Conservation (phyloP, 768 basidiomycete species). For the Gloeophyllum trabeum region DNA sequence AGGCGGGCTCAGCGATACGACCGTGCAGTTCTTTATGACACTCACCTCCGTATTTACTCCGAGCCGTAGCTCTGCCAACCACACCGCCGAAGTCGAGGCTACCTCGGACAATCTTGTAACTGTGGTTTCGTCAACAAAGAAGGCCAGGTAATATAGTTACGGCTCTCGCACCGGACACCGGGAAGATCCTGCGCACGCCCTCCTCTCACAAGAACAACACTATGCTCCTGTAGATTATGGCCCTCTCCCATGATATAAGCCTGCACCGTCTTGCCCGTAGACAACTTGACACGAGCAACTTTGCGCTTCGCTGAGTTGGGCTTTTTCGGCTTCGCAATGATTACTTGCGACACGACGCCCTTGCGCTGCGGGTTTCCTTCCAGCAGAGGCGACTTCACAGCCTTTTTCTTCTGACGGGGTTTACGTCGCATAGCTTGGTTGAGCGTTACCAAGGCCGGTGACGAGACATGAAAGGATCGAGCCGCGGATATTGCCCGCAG, state of each 20-base stretch:
- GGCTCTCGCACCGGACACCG: slow-evolving; percentile 70
- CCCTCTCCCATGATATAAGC: slow-evolving; percentile 97
- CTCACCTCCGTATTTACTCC: slow-evolving; percentile 90
- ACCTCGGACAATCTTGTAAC: slow-evolving; percentile 93
- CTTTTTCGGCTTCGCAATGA: slow-evolving; percentile 86
- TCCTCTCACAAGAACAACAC: slow-evolving; percentile 89
- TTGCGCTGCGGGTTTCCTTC: slow-evolving; percentile 76
- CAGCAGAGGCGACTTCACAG: slow-evolving; percentile 72
- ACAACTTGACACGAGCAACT: slow-evolving; percentile 87
- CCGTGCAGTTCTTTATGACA: not conserved
- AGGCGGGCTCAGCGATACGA: not conserved
- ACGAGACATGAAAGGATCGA: slow-evolving; percentile 54
- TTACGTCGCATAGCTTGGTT: slow-evolving; percentile 85
- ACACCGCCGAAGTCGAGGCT: slow-evolving; percentile 88
- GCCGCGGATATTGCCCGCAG: slow-evolving; percentile 5
- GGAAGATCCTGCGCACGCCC: slow-evolving; percentile 97
- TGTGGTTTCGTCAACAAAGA: slow-evolving; percentile 26
- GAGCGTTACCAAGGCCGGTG: slow-evolving; percentile 53
- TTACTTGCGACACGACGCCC: slow-evolving; percentile 78
- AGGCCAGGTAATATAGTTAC: not conserved
- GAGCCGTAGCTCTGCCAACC: slow-evolving; percentile 63
- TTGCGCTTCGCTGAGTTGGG: slow-evolving; percentile 98
- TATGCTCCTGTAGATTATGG: slow-evolving; percentile 96
- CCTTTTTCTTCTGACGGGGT: slow-evolving; percentile 29
- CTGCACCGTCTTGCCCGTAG: slow-evolving; percentile 79